Evolutionary conservation across 23 red algal genomes (phyloP), one percentile per base, ranked within the genome.

Genomic region (Agarophyton chilense): DNA sequence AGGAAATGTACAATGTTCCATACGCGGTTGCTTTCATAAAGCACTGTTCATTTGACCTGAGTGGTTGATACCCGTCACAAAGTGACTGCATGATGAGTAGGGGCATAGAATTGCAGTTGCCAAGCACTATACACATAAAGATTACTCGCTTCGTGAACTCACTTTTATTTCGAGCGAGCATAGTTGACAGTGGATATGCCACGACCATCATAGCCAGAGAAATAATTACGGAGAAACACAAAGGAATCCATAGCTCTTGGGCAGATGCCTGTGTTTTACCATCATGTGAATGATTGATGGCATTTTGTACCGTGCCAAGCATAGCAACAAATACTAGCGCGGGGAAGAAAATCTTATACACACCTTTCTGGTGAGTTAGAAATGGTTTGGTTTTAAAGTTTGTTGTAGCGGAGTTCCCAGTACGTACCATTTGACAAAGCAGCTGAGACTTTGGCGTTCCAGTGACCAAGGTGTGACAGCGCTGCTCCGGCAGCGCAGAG

Each of bases 391-490:
- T 40, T 12, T n/a, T 28, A 26, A 4, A 11, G 5, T 72, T 9
- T 25, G 14, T 72, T 72, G 11, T 33, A 13, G 0, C 4, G 7
- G 42, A 1, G 18, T 13, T 13, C 17, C 31, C 9, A 1, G 17
- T 51, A 80, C 76, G 9, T 42, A 80, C 76, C 76, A 60, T 80
- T 80, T 9, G 76, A 80, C 76, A 80, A 41, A 11, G 76, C 76
- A 25, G 76, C 35, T 57, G 54, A 61, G 28, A 61, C 38, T n/a
- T 41, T 58, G 24, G 4, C 51, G 50, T 56, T 58, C 52, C 50
- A 80, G 29, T 80, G 76, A 80, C 76, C 76, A 40, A 80, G 32
- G 11, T 57, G 76, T 24, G 76, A 60, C 21, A 80, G 50, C 22
- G 11, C 52, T 7, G 76, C 76, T 42, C 76, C 76, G 2, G 54